phyloP scores from a whole-genome alignment of 305 asterid species.

The Euphrasia arctica region DNA sequence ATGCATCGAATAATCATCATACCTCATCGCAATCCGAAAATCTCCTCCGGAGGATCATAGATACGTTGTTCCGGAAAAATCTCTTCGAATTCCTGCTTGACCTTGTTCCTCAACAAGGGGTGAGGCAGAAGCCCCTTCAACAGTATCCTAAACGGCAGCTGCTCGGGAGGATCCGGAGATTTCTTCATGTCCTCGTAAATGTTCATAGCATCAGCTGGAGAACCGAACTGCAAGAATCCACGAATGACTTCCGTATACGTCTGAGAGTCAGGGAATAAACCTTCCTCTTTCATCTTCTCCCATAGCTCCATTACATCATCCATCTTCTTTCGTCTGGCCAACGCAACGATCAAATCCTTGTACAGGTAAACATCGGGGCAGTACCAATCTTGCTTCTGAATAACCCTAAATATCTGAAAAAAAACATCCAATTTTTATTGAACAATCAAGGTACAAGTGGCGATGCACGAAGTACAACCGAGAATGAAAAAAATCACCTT shows the following conservation, averaged over 20 bases:
- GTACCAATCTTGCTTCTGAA: constrained; percentile 83
- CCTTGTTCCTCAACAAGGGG: constrained; percentile 83
- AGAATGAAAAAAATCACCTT: constrained; percentile 44
- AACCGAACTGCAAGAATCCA: constrained; percentile 84
- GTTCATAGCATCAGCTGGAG: constrained; percentile 98
- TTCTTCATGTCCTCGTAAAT: constrained; percentile 86
- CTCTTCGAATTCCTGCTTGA: constrained; percentile 93
- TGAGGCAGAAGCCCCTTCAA: constrained; percentile 97
- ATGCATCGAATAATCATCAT: neutral
- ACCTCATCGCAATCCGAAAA: constrained; percentile 81
- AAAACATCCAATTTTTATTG: neutral
- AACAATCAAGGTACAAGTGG: constrained; percentile 4
- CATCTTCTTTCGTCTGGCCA: constrained; percentile 78
- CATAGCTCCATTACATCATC: constrained; percentile 77
- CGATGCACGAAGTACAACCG: constrained; percentile 26
- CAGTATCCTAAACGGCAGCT: constrained; percentile 78
- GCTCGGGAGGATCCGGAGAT: constrained; percentile 89
- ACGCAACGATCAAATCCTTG: constrained; percentile 79
- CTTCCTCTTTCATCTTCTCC: constrained; percentile 79
- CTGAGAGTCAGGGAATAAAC: constrained; percentile 76
- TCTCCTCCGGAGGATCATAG: constrained; percentile 93
- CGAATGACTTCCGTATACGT: constrained; percentile 90
- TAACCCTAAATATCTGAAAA: constrained; percentile 69
- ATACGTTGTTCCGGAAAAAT: constrained; percentile 78
- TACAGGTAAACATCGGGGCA: constrained; percentile 69